Conservation (phyloP, 441 rosid genomes). For the Adansonia gregorii region DNA sequence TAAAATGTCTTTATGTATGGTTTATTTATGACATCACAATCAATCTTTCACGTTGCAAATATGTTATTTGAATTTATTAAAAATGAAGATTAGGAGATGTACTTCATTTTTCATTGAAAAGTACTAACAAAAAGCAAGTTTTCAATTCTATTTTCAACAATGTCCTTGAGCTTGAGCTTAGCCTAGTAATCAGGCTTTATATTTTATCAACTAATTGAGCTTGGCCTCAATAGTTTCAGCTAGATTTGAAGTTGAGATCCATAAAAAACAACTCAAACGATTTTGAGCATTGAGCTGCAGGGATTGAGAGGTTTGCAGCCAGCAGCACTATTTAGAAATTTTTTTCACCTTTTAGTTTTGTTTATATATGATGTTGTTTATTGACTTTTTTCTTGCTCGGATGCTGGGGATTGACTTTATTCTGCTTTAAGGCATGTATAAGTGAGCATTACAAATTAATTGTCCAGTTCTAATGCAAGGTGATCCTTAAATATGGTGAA, state of each 20-base stretch:
- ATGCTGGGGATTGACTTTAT: slow-evolving; percentile 12
- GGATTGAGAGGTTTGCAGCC: slow-evolving; percentile 2
- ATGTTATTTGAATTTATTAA: background rate
- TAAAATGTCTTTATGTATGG: background rate
- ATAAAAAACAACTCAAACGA: background rate
- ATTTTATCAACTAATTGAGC: slow-evolving; percentile 9
- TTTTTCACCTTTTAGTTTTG: background rate
- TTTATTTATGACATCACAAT: background rate
- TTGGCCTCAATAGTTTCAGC: background rate
- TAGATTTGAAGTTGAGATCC: slow-evolving; percentile 19
- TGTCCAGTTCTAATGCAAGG: background rate
- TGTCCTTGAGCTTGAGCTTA: slow-evolving; percentile 9
- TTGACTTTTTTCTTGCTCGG: background rate
- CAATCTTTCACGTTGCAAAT: background rate
- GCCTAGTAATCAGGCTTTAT: background rate
- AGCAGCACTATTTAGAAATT: background rate
- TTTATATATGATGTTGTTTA: background rate
- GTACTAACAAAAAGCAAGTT: background rate
- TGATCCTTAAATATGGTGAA: background rate
- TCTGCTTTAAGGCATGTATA: background rate
- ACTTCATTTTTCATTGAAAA: background rate
- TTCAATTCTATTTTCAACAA: background rate
- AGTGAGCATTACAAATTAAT: background rate
- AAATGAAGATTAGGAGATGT: background rate
- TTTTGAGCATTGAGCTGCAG: background rate